These are phyloP conservation scores for Dictyostelium citrinum DNA, from an alignment of 78 protist genomes.

Conservation along the genomic window DNA sequence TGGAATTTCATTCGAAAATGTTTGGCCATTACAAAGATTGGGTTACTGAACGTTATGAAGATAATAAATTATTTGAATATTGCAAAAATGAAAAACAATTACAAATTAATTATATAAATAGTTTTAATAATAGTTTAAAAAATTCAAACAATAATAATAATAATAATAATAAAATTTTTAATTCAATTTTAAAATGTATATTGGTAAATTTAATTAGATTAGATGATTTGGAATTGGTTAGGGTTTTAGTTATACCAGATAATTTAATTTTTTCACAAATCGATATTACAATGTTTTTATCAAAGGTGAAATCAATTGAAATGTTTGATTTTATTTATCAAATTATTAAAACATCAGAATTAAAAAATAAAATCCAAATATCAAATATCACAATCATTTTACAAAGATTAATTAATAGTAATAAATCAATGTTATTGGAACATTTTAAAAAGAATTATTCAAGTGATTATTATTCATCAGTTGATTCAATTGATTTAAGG, in stretches of 20 bases:
- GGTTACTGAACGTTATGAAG: background rate
- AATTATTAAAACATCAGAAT: background rate
- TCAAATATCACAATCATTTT: background rate
- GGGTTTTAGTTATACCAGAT: background rate
- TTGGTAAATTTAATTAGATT: background rate
- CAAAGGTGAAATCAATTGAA: background rate
- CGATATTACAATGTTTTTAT: background rate
- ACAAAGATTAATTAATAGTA: background rate
- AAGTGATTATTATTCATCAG: background rate
- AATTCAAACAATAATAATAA: background rate
- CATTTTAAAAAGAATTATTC: background rate
- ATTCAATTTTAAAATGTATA: background rate
- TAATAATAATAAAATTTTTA: background rate
- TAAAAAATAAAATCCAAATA: background rate
- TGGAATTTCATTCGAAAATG: background rate
- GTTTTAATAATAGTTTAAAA: background rate
- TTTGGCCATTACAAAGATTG: background rate
- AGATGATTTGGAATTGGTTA: background rate
- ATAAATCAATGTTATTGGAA: background rate
- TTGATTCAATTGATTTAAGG: background rate
- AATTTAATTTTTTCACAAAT: background rate
- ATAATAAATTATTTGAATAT: background rate
- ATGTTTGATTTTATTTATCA: background rate
- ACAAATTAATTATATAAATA: background rate
- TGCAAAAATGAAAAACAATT: background rate